Evolutionary conservation across 116 monocot species (phyloP).

Genomic region (Iris pallida): DNA sequence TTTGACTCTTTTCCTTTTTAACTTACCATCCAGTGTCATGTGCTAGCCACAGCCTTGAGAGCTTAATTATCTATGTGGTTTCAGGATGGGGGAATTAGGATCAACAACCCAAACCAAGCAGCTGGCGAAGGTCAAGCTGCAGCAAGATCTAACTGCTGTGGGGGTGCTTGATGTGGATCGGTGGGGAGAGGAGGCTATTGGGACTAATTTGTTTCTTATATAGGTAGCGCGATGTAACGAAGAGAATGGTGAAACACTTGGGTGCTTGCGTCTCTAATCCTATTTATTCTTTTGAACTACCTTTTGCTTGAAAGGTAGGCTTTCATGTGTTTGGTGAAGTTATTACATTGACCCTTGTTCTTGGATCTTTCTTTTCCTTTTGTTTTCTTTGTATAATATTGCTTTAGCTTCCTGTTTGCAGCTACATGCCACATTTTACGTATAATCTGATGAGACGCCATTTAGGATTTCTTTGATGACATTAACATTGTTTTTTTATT

Average conservation of each 20-base stretch:
- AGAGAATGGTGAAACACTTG: background rate
- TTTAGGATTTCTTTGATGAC: no score
- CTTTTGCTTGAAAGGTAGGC: background rate
- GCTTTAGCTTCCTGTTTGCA: no score
- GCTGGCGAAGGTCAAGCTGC: conserved; percentile 33
- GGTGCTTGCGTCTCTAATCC: conserved; percentile 26
- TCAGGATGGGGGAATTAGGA: conserved; percentile 59
- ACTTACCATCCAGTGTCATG: background rate
- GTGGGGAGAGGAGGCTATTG: no score
- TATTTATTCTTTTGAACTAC: conserved; percentile 18
- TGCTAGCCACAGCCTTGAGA: background rate
- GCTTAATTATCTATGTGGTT: background rate
- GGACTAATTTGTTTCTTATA: conserved; percentile 25
- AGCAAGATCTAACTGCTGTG: conserved; percentile 51
- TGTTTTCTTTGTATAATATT: background rate
- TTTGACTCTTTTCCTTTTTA: background rate
- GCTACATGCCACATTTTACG: no score
- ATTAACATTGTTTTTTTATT: no score
- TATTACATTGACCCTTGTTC: background rate
- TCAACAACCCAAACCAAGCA: conserved; percentile 52
- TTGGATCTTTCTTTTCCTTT: background rate
- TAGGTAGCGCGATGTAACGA: conserved; percentile 8
- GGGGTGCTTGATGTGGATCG: background rate
- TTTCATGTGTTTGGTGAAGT: conserved; percentile 4
- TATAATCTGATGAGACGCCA: no score